phyloP scores from a whole-genome alignment of 495 filamentous ascomycete species.

The Aspergillus sclerotioniger region DNA sequence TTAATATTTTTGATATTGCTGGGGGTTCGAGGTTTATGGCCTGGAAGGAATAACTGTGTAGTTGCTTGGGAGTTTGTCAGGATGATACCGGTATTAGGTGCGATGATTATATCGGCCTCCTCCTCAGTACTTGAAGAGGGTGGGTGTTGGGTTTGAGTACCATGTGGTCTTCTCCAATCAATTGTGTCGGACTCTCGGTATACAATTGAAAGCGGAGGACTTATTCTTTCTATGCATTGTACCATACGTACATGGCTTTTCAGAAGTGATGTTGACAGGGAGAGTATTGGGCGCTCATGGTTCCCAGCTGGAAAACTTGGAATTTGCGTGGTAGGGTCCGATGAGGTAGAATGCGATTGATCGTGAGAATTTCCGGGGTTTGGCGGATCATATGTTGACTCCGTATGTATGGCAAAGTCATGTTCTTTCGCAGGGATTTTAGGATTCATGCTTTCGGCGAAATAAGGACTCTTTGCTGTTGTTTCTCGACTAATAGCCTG shows the following conservation, averaged over 20 bases:
- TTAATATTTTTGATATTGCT: slow-evolving; percentile 19
- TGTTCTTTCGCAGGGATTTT: not conserved
- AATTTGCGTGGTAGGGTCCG: not conserved
- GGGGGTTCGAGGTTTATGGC: slow-evolving; percentile 35
- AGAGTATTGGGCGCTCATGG: slow-evolving; percentile 14
- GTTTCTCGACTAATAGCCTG: not conserved
- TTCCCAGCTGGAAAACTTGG: not conserved
- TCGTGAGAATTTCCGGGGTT: not conserved
- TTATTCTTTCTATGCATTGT: slow-evolving; percentile 23
- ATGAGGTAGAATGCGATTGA: not conserved
- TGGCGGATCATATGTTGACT: not conserved
- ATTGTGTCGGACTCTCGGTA: slow-evolving; percentile 28
- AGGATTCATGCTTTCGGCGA: not conserved
- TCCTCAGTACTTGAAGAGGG: not conserved
- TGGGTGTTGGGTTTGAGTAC: not conserved
- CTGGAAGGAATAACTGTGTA: slow-evolving; percentile 68
- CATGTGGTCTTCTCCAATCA: not conserved
- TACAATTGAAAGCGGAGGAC: slow-evolving; percentile 18
- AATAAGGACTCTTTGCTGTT: slow-evolving; percentile 18
- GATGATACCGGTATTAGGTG: slow-evolving; percentile 66
- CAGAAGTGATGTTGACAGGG: slow-evolving; percentile 31
- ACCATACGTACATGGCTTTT: slow-evolving; percentile 26
- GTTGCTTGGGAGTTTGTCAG: slow-evolving; percentile 70
- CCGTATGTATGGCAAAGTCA: not conserved
- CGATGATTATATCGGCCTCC: slow-evolving; percentile 77